Evolutionary conservation across 176 grass and related monocot species (phyloP).

Genomic region (Echinochloa phyllopogon): DNA sequence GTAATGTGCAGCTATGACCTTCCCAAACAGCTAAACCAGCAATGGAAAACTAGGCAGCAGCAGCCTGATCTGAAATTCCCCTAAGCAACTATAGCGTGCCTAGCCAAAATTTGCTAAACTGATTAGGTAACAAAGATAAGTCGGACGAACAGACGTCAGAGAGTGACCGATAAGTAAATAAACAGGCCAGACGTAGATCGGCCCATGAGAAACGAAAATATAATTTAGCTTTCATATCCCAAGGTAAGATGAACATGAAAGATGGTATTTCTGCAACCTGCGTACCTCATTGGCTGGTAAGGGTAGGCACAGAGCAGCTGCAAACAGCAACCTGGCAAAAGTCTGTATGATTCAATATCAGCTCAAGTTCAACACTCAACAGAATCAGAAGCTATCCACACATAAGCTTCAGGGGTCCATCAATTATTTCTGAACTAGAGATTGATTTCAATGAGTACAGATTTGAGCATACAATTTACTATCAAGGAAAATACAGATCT

Average conservation of each 20-base stretch:
- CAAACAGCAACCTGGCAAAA: background rate
- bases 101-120: conserved; percentile 8
- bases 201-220: background rate
- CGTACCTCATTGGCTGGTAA: conserved; percentile 15
- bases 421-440: conserved; percentile 36
- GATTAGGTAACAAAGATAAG: background rate
- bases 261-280: background rate
- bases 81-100: background rate
- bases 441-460: conserved; percentile 37
- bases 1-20: background rate
- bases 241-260: background rate
- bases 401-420: background rate
- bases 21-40: background rate
- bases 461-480: conserved; percentile 32
- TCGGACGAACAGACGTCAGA: background rate
- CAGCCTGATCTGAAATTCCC: background rate
- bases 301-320: background rate
- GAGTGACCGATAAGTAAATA: background rate
- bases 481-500: conserved; percentile 45
- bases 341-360: background rate
- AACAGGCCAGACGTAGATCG: background rate
- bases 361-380: background rate
- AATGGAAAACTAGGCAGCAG: background rate
- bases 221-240: background rate
- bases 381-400: conserved; percentile 32